Percentiles rank a stretch among this genome's conserved stretches.
Evolutionary conservation across 768 basidiomycete species (phyloP).

Genomic region (Suillus brevipes): DNA sequence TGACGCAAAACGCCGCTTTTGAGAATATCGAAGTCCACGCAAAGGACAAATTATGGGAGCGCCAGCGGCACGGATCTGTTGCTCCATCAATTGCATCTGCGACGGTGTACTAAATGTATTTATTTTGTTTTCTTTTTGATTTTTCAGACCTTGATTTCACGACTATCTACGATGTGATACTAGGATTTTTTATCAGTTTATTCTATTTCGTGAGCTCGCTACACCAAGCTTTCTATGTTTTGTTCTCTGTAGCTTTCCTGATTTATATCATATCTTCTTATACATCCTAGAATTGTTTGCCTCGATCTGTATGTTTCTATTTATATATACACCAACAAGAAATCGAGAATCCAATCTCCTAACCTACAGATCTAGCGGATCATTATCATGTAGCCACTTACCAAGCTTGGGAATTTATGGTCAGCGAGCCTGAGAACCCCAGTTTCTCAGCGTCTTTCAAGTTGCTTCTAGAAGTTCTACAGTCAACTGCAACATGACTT

Average conservation of each 20-base stretch:
- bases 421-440: too few species aligned
- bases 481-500: background rate
- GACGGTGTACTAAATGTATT: slow-evolving; percentile 37
- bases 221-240: background rate
- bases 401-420: too few species aligned
- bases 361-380: too few species aligned
- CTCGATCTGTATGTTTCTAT: background rate
- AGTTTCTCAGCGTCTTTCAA: too few species aligned
- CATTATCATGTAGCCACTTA: too few species aligned
- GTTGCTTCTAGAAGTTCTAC: too few species aligned
- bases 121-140: background rate
- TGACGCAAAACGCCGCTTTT: slow-evolving; percentile 73
- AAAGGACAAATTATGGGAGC: slow-evolving; percentile 86
- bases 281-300: background rate
- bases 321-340: background rate
- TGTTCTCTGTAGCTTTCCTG: slow-evolving; percentile 1
- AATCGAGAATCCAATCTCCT: background rate
- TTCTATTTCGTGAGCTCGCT: slow-evolving; percentile 7
- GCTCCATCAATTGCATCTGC: slow-evolving; percentile 48
- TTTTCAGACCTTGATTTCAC: background rate
- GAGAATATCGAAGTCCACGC: slow-evolving; percentile 83
- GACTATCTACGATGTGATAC: slow-evolving; percentile 2
- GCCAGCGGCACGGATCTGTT: slow-evolving; percentile 47
- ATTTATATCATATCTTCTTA: slow-evolving; percentile 7
- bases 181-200: slow-evolving; percentile 17